Evolutionary conservation across 306 rosid genomes (phyloP), one percentile per base, ranked within the genome.

Genomic region (Hippophae tibetana): DNA sequence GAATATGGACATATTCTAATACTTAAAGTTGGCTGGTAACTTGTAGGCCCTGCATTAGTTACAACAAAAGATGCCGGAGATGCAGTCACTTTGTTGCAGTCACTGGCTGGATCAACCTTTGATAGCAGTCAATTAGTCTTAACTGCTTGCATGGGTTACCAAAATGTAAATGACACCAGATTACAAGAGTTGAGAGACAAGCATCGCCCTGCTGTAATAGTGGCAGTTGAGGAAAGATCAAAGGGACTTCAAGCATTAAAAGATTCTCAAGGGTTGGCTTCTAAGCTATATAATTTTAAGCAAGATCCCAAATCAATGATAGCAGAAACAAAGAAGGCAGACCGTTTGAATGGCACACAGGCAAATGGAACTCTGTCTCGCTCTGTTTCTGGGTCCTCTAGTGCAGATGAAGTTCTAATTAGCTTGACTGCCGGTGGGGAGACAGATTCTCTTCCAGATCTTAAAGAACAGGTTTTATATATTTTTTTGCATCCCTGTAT

Each of bases 41-140:
- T 52, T 77, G 80, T 68, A 93, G 99, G 99, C 70, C 97, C 99
- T 51, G 95, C 99, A 27, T 77, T 93, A 76, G 95, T 93, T 68
- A 93, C 99, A 62, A 84, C 95, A 4, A 93, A 89, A 77, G 99
- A 93, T 78, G 99, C 99, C 80, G 99, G 99, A 72, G 99, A 93
- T 74, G 99, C 99, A 52, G 89, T 93, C 65, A 89, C 99, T 70
- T 82, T 93, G 74, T 85, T 93, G 63, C 99, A 93, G 74, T 93
- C 99, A 31, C 80, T 93, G 72, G 83, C 97, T 65, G 99, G 99
- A 69, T 93, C 99, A 62, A 93, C 99, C 53, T 93, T 93, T 82
- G 99, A 93, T 70, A 86, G 99, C 80, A 93, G 99, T 73, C 97
- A 89, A 82, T 89, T 93, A 52, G 99, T 93, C 41, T 67, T 93